A percentile compares a stretch with the other conserved stretches of the same genome.
Evolutionary conservation across 2,329 filamentous ascomycete genomes (phyloP).

Genomic region (Lithohypha guttulata): DNA sequence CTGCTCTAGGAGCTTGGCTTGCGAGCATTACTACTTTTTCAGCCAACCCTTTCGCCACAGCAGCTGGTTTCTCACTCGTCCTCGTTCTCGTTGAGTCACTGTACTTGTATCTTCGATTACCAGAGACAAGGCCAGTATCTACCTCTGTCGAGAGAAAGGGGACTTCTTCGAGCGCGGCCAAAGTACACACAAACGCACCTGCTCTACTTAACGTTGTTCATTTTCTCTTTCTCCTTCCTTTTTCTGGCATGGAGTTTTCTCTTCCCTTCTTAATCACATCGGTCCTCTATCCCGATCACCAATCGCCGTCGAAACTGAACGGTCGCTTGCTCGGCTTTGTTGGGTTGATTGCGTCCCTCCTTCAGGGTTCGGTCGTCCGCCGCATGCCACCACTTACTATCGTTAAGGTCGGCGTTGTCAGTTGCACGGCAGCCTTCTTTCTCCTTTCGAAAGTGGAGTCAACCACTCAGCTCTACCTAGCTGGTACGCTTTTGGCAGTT

Average conservation of each 20-base stretch:
- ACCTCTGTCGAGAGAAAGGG: slow-evolving; percentile 22
- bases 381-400: slow-evolving; percentile 70
- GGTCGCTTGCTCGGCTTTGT: slow-evolving; percentile 82
- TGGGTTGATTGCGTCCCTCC: slow-evolving; percentile 78
- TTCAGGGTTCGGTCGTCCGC: slow-evolving; percentile 85
- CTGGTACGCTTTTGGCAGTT: slow-evolving; percentile 72
- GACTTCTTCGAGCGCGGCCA: slow-evolving; percentile 20
- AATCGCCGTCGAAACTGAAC: slow-evolving; percentile 56
- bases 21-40: slow-evolving; percentile 66
- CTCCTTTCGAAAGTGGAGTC: slow-evolving; percentile 61
- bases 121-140: slow-evolving; percentile 67
- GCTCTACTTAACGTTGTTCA: slow-evolving; percentile 73
- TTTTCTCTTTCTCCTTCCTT: slow-evolving; percentile 87
- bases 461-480: slow-evolving; percentile 62
- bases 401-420: slow-evolving; percentile 66
- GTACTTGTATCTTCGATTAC: slow-evolving; percentile 74
- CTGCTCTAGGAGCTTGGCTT: slow-evolving; percentile 78
- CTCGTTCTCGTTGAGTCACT: slow-evolving; percentile 78
- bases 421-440: slow-evolving; percentile 70
- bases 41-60: slow-evolving; percentile 86
- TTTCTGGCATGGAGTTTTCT: slow-evolving; percentile 96
- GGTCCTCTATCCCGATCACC: slow-evolving; percentile 71
- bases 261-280: slow-evolving; percentile 88
- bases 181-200: slow-evolving; percentile 63
- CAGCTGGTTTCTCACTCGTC: slow-evolving; percentile 74